A percentile compares a stretch with the other conserved stretches of the same genome.
phyloP scores from a whole-genome alignment of 805 yeast species.

The Tetrapisispora pingtungensis region DNA sequence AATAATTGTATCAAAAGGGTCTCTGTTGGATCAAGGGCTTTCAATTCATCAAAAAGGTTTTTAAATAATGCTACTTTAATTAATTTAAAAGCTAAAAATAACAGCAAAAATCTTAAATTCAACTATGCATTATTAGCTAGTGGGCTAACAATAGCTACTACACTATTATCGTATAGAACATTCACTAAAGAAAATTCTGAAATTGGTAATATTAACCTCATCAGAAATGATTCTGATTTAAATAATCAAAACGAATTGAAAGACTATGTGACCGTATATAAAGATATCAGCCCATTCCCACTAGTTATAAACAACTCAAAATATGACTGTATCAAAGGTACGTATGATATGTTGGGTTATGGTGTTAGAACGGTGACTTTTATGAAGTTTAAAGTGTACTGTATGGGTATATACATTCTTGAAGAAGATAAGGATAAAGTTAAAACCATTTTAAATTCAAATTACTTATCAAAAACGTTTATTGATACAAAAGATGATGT shows the following conservation, averaged over 20 bases:
- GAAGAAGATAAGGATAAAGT: conserved; percentile 41
- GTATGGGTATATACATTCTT: conserved; percentile 67
- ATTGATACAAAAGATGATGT: conserved; percentile 27
- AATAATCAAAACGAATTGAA: background rate
- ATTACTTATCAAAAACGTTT: conserved; percentile 30
- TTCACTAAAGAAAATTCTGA: too few relatives aligned
- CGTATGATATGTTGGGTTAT: conserved; percentile 56
- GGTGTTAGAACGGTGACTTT: conserved; percentile 84
- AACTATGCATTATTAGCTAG: too few relatives aligned
- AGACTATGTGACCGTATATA: background rate
- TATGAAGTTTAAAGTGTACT: conserved; percentile 73
- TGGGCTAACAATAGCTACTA: background rate
- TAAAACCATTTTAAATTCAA: conserved; percentile 35
- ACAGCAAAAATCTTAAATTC: too few relatives aligned
- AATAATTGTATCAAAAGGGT: background rate
- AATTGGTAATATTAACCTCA: too few relatives aligned
- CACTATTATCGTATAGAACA: background rate
- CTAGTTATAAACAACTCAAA: background rate
- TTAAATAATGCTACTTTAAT: background rate
- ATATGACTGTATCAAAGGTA: conserved; percentile 4
- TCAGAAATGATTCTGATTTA: background rate
- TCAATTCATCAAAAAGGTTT: background rate
- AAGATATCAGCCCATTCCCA: conserved; percentile 1
- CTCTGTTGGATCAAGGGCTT: background rate
- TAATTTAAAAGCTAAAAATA: background rate